Conservation (phyloP, 164 flowering plant species). For the Paratinospora sagittata region DNA sequence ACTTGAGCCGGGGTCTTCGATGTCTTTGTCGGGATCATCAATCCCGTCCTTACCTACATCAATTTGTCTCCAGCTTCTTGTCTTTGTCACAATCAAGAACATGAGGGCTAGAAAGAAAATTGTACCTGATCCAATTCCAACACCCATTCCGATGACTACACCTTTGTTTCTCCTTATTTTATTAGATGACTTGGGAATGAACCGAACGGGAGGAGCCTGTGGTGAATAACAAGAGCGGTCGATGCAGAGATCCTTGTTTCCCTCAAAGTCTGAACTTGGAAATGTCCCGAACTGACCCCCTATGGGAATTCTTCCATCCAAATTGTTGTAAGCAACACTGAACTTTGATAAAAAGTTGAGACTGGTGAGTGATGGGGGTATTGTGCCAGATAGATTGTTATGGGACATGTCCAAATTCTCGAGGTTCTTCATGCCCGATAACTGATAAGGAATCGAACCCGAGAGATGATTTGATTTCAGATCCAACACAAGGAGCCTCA, state of each 20-base stretch:
- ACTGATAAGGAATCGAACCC: slow-evolving; percentile 42
- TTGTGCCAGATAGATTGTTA: slow-evolving; percentile 42
- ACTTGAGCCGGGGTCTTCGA: slow-evolving; percentile 35
- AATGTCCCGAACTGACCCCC: slow-evolving; percentile 62
- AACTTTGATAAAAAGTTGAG: slow-evolving; percentile 52
- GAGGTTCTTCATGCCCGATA: slow-evolving; percentile 46
- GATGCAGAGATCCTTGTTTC: slow-evolving; percentile 50
- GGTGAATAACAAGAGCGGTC: slow-evolving; percentile 23
- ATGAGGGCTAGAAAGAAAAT: slow-evolving; percentile 30
- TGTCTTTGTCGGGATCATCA: slow-evolving; percentile 19
- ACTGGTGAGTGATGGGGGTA: slow-evolving; percentile 36
- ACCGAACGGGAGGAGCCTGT: background rate
- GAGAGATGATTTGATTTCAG: slow-evolving; percentile 35
- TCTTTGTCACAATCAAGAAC: slow-evolving; percentile 26
- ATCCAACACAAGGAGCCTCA: slow-evolving; percentile 37
- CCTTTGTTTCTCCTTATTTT: slow-evolving; percentile 23
- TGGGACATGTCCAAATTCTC: slow-evolving; percentile 52
- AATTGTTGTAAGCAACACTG: slow-evolving; percentile 55
- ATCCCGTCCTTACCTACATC: slow-evolving; percentile 31
- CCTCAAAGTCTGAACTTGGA: slow-evolving; percentile 51
- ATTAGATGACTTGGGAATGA: background rate
- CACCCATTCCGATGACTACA: slow-evolving; percentile 29
- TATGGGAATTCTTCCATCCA: slow-evolving; percentile 50
- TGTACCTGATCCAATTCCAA: slow-evolving; percentile 42
- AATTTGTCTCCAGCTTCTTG: slow-evolving; percentile 18